phyloP scores from a whole-genome alignment of 345 rosid species.

The Ceriops tagal region DNA sequence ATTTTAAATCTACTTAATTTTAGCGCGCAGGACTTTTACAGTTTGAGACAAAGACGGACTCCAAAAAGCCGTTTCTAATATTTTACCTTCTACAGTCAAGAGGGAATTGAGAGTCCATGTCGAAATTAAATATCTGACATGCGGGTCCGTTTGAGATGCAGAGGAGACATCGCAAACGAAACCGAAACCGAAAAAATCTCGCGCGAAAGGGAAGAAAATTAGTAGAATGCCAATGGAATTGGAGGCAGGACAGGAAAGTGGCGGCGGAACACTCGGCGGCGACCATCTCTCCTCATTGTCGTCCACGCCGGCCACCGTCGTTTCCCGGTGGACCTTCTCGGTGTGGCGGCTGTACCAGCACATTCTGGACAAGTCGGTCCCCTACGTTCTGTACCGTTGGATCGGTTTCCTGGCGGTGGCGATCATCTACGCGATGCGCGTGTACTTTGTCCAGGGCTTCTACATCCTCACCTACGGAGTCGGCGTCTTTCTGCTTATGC shows the following conservation, averaged over 20 bases:
- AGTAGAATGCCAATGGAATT: background rate
- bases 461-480: constrained; percentile 85
- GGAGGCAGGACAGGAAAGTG: constrained; percentile 33
- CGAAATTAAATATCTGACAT: too few relatives aligned
- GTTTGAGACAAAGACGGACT: too few relatives aligned
- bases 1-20: too few relatives aligned
- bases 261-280: constrained; percentile 27
- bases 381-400: constrained; percentile 43
- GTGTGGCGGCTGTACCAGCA: constrained; percentile 27
- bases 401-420: constrained; percentile 46
- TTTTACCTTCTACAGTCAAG: too few relatives aligned
- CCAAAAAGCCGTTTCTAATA: too few relatives aligned
- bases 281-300: constrained; percentile 38
- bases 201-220: too few relatives aligned
- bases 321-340: constrained; percentile 41
- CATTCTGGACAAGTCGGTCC: constrained; percentile 28
- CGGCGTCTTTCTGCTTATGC: constrained; percentile 78
- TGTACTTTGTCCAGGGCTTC: constrained; percentile 66
- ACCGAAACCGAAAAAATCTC: too few relatives aligned
- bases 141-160: too few relatives aligned
- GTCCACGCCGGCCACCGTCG: constrained; percentile 39
- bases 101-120: too few relatives aligned
- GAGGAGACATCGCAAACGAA: too few relatives aligned
- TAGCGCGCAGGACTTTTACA: too few relatives aligned
- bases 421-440: constrained; percentile 63